Evolutionary conservation across 2,329 filamentous ascomycete species (phyloP).

Genomic region (Apiospora kogelbergensis): DNA sequence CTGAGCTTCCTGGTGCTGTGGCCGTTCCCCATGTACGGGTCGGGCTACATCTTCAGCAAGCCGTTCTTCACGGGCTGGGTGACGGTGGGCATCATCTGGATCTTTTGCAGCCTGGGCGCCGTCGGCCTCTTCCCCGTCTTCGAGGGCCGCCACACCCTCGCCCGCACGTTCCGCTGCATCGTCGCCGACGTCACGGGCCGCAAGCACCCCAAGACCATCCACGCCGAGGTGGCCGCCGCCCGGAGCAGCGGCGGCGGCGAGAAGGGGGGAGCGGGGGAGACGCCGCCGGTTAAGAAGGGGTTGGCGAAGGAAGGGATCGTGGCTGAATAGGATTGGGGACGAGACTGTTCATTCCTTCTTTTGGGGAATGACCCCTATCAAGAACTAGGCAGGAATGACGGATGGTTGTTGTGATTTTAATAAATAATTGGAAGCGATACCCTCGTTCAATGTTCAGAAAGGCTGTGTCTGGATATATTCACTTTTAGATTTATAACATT

Average conservation of each 20-base stretch:
- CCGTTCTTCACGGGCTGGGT: conserved; percentile 84
- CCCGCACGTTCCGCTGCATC: conserved; percentile 40
- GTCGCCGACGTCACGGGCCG: conserved; percentile 56
- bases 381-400: too few species aligned
- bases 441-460: background rate
- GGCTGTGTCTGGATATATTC: background rate
- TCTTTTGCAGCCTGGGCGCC: conserved; percentile 69
- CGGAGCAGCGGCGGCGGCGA: conserved; percentile 13
- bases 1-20: conserved; percentile 76
- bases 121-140: conserved; percentile 82
- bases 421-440: background rate
- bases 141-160: conserved; percentile 71
- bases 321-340: background rate
- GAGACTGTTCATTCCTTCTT: background rate
- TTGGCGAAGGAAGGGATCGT: conserved; percentile 17
- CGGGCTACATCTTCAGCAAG: conserved; percentile 78
- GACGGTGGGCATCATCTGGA: conserved; percentile 74
- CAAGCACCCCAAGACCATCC: conserved; percentile 29
- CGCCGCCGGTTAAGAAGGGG: conserved; percentile 24
- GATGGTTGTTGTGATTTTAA: too few species aligned
- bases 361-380: background rate
- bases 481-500: too few species aligned
- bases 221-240: conserved; percentile 25
- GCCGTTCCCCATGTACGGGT: conserved; percentile 91
- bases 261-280: conserved; percentile 22